Evolutionary conservation across 2,329 filamentous ascomycete genomes (phyloP).

Genomic region (Lasiodiplodia gonubiensis): DNA sequence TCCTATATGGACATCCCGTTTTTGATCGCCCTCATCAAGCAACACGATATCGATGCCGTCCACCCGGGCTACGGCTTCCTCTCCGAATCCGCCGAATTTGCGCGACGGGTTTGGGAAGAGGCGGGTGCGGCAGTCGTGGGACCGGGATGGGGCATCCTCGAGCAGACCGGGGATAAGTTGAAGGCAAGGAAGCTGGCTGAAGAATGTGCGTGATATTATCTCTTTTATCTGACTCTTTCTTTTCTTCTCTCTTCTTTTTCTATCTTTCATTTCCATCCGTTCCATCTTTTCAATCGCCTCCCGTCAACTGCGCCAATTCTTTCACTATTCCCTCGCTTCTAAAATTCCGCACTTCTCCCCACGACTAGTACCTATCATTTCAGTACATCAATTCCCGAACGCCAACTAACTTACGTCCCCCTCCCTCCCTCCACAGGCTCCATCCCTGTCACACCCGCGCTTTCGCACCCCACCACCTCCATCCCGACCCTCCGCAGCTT

Average conservation of each 20-base stretch:
- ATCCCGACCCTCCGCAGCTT: constrained; percentile 58
- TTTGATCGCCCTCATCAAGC: constrained; percentile 55
- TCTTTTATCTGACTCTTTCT: not conserved
- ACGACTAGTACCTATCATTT: too few species aligned
- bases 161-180: constrained; percentile 62
- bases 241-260: not conserved
- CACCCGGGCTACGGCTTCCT: constrained; percentile 70
- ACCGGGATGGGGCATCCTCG: constrained; percentile 63
- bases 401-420: not conserved
- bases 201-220: constrained; percentile 45
- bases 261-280: not conserved
- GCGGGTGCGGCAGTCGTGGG: constrained; percentile 58
- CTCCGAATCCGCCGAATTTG: constrained; percentile 60
- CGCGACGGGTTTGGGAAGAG: constrained; percentile 56
- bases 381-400: not conserved
- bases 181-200: constrained; percentile 59
- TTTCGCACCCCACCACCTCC: constrained; percentile 51
- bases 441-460: constrained; percentile 60
- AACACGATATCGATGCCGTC: constrained; percentile 60
- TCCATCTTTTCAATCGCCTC: not conserved
- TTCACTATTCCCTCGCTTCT: not conserved
- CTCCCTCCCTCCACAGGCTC: constrained; percentile 35
- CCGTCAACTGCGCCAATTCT: not conserved
- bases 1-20: constrained; percentile 60
- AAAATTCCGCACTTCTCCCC: too few species aligned